A percentile compares a stretch with the other conserved stretches of the same genome.
phyloP scores from a whole-genome alignment of 2,329 filamentous ascomycete genomes.

The Claviceps pazoutovae region DNA sequence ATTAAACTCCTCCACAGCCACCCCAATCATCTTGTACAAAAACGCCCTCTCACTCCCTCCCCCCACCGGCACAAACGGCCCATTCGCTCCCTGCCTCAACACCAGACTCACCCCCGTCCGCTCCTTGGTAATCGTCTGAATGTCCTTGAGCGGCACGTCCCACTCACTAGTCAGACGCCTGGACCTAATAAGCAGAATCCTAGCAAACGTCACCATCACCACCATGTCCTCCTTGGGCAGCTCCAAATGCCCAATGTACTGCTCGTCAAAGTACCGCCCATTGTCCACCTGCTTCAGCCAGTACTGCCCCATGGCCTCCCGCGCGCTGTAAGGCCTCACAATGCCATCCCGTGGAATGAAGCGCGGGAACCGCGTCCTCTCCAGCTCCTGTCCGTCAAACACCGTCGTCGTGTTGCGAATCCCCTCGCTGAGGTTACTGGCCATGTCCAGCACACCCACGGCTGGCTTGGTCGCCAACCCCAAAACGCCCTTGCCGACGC shows the following conservation, averaged over 20 bases:
- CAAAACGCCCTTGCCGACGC: slow-evolving; percentile 85
- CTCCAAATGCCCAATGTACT: slow-evolving; percentile 93
- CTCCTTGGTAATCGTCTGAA: slow-evolving; percentile 96
- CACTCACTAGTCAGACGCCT: slow-evolving; percentile 80
- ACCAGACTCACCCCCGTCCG: slow-evolving; percentile 83
- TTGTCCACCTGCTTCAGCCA: slow-evolving; percentile 99
- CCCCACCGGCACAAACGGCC: slow-evolving; percentile 86
- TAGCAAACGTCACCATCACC: slow-evolving; percentile 74
- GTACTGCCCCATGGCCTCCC: slow-evolving; percentile 90
- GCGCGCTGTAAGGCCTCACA: slow-evolving; percentile 84
- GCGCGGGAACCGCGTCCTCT: slow-evolving; percentile 82
- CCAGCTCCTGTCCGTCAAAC: slow-evolving; percentile 87
- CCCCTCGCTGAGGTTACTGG: slow-evolving; percentile 91
- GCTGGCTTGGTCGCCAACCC: slow-evolving; percentile 95
- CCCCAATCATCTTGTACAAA: slow-evolving; percentile 49
- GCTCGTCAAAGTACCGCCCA: slow-evolving; percentile 93
- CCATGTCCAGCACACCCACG: slow-evolving; percentile 91
- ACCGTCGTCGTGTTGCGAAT: slow-evolving; percentile 98
- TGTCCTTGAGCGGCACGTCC: slow-evolving; percentile 90
- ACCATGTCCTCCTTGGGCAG: slow-evolving; percentile 78
- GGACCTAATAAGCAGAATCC: slow-evolving; percentile 81
- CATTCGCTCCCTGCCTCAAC: slow-evolving; percentile 79
- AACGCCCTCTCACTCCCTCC: slow-evolving; percentile 62
- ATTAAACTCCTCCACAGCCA: slow-evolving; percentile 56
- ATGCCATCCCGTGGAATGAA: slow-evolving; percentile 90